Base-by-base conservation (phyloP, 257 asterid genomes). In the Solanum tarijense region DNA sequence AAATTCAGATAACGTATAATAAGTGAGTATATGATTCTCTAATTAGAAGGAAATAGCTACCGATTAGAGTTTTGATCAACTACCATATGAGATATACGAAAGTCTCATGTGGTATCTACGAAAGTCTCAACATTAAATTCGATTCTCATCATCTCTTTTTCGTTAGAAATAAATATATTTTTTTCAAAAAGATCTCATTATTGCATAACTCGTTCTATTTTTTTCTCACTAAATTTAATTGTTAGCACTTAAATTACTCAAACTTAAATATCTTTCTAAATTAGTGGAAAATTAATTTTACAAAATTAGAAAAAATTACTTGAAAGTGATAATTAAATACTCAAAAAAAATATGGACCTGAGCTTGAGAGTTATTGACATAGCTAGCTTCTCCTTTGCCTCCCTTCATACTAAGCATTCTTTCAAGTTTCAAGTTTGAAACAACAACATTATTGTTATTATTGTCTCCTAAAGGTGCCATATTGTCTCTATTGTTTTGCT, bases 361-460 rank as follows among this genome's bases (percentile, higher is more conserved):
- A 81, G 99, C 98, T 89, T 97, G 98, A 72, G 96, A 94, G 90
- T 97, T 97, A 87, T 97, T 95, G 74, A 87, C 95, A 89, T 97
- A 97, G 92, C 99, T 97, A 39, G 95, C 93, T 91, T 97, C 98
- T 32, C 98, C 99, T 88, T 93, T 92, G 90, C 99, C 99, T 23
- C 99, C 99, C 88, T 93, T 95, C 99, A 96, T 96, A 93, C 98
- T 94, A 0, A 96, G 93, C 93, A 94, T 68, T 34, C 82, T 94
- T 84, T 97, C 99, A 16, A 97, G 98, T 87, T 97, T 94, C 89
- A 87, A 83, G 73, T 93, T 93, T 9, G 98, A 87, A 86, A 95
- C 93, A 9, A 93, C 96, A 20, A 94, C 92, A 87, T 68, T 75
- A 84, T 68, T 75, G 35, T 86, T 66, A 16, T 86, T 78, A 38